Conservation (phyloP, 441 rosid species). For the Melastoma candidum region DNA sequence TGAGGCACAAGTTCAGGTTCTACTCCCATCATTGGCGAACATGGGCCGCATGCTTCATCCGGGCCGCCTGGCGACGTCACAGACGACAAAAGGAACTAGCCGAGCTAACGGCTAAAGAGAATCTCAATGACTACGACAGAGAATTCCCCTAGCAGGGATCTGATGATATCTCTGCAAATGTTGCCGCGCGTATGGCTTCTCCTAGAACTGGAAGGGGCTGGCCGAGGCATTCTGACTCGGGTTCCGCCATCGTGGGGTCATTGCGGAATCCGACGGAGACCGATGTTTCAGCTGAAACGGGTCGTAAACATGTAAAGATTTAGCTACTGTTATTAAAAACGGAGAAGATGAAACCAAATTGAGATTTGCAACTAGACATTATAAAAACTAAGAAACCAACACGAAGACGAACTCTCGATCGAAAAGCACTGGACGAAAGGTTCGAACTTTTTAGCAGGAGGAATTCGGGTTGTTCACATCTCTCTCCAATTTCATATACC, state of each 20-base stretch:
- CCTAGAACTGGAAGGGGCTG: constrained; percentile 27
- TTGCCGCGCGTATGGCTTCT: no score
- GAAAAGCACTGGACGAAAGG: no score
- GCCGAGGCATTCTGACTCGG: constrained; percentile 37
- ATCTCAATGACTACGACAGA: neutral
- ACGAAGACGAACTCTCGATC: no score
- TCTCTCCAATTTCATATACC: neutral
- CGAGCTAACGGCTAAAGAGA: constrained; percentile 47
- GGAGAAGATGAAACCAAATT: no score
- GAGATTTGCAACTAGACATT: no score
- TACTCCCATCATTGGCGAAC: constrained; percentile 65
- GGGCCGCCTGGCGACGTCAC: constrained; percentile 48
- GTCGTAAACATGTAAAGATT: constrained; percentile 12
- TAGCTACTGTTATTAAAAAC: no score
- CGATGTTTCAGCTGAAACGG: constrained; percentile 56
- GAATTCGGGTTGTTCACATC: constrained; percentile 17
- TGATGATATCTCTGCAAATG: no score
- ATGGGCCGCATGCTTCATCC: constrained; percentile 66
- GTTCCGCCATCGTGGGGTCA: constrained; percentile 31
- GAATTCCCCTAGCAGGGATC: no score
- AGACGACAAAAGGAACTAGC: constrained; percentile 39
- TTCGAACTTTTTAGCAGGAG: neutral
- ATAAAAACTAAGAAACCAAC: no score
- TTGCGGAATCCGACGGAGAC: constrained; percentile 75
- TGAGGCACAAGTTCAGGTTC: constrained; percentile 56